Conservation (phyloP, 108 stramenopile species). For the Chaetoceros tenuissimus region DNA sequence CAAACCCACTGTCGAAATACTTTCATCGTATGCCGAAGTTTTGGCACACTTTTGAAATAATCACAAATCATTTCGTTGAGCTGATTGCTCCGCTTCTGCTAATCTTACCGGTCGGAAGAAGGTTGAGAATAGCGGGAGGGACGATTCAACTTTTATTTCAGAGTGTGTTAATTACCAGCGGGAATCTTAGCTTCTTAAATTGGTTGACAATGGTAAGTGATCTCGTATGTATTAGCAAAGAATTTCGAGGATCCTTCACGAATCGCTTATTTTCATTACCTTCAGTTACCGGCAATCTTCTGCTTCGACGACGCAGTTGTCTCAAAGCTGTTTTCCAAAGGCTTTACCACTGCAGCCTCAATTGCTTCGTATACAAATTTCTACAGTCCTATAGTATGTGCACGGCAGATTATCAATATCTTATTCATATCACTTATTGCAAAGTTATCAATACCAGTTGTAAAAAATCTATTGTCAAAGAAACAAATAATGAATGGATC, state of each 20-base stretch:
- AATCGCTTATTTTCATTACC: background rate
- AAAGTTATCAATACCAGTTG: constrained; percentile 36
- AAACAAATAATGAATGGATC: constrained; percentile 56
- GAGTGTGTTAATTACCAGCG: constrained; percentile 30
- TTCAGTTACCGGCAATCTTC: constrained; percentile 27
- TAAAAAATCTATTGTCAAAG: constrained; percentile 34
- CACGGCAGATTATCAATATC: constrained; percentile 16
- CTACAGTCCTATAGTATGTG: background rate
- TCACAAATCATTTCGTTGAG: constrained; percentile 61
- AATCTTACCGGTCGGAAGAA: constrained; percentile 9
- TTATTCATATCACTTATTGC: constrained; percentile 22
- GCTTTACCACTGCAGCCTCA: background rate
- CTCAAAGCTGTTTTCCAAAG: constrained; percentile 7
- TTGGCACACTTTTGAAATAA: constrained; percentile 53
- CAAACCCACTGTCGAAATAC: constrained; percentile 47
- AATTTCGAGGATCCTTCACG: too few relatives aligned
- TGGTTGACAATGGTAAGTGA: constrained; percentile 60
- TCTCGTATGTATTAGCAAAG: too few relatives aligned
- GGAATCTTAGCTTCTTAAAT: constrained; percentile 57
- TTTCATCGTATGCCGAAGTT: constrained; percentile 44
- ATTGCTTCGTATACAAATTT: background rate
- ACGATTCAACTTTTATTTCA: constrained; percentile 61
- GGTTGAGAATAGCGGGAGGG: constrained; percentile 28
- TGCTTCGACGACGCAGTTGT: constrained; percentile 53
- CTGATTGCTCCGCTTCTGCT: constrained; percentile 50